Base-by-base conservation (phyloP, 73 alveolate species). In the Paramecium sexaurelia region DNA sequence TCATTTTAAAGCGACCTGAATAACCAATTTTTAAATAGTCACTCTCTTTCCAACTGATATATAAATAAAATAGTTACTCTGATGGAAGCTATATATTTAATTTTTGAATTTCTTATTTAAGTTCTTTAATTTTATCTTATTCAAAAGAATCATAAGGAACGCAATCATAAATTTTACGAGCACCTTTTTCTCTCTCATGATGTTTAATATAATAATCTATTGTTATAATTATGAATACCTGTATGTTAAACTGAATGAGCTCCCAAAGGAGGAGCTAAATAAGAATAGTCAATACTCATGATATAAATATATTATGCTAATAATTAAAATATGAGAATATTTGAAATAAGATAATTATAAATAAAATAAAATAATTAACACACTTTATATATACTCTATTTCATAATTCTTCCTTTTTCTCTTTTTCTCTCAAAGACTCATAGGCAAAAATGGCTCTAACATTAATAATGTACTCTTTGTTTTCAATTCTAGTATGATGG, bases 1-100 rank as follows among this genome's bases (percentile, higher is more conserved):
- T 66, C 94, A 88, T 88, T 45, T 88, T 88, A 27, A 68, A 88
- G 19, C 87, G 78, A 22, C 94, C 94, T 20, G 94, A 68, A 19
- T 88, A 57, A 8, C 85, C 73, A 47, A 88, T 88, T 71, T 88
- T 88, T 27, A 88, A 82, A 69, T 69, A 88, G 45, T 82, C 87
- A 69, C 94, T 69, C 39, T 88, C 94, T 41, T 88, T 88, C 73
- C 78, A 88, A 26, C 94, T 88, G 37, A 26, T 24, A 4, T 19
- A 37, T 29, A 22, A 41, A 27, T n/a, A 40, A 56, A 15, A 29
- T 41, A 11, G 11, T 7, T 88, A 88, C 94, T 82, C 94, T 41
- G 47, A 36, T 41, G 94, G 91, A 6, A 88, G 29, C 41, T 22
- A 7, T 10, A 88, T 82, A 37, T 88, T 88, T 68, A 36, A 56